Conservation (phyloP, 257 asterid genomes). For the Przewalskia tangutica region DNA sequence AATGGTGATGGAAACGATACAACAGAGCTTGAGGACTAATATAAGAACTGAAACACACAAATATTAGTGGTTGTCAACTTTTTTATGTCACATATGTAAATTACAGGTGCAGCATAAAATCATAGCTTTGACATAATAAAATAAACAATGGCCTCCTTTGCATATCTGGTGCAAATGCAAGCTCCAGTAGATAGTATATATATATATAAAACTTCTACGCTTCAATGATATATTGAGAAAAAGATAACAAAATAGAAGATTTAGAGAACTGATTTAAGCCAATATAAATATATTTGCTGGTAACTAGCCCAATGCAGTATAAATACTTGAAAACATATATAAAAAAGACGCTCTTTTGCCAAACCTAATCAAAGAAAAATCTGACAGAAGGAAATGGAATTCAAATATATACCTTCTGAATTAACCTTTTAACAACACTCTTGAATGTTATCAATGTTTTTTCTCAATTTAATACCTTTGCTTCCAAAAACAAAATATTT, state of each 20-base stretch:
- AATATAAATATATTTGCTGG: background rate
- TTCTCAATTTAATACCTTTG: background rate
- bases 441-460: background rate
- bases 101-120: constrained; percentile 4
- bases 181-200: background rate
- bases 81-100: background rate
- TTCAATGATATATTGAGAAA: background rate
- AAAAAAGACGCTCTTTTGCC: background rate
- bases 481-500: background rate
- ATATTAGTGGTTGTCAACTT: background rate
- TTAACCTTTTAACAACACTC: too few relatives aligned
- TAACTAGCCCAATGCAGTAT: background rate
- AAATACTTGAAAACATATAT: background rate
- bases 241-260: background rate
- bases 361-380: background rate
- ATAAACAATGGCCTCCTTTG: background rate
- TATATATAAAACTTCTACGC: background rate
- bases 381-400: too few relatives aligned
- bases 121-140: background rate
- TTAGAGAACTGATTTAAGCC: background rate
- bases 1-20: background rate
- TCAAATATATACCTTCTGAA: too few relatives aligned
- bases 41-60: background rate
- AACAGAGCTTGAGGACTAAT: background rate
- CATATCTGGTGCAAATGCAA: background rate